Evolutionary conservation across 352 stramenopile species (phyloP).

Genomic region (Aphanomyces euteiches): DNA sequence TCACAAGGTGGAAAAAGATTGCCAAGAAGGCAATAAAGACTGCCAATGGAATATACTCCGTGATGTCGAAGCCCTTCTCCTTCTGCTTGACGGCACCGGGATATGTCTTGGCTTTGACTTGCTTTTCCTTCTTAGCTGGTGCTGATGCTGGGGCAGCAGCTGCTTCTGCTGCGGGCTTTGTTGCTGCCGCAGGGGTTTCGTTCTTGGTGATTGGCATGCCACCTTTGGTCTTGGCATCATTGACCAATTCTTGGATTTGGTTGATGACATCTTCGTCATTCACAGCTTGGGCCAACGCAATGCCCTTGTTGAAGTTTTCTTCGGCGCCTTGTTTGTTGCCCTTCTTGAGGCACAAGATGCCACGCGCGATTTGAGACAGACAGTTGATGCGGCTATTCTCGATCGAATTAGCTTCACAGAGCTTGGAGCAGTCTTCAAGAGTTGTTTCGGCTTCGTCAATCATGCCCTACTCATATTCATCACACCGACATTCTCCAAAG

Average conservation of each 20-base stretch:
- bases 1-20: constrained; percentile 31
- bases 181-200: not conserved
- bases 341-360: constrained; percentile 27
- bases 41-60: constrained; percentile 28
- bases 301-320: constrained; percentile 20
- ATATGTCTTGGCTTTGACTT: constrained; percentile 21
- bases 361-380: constrained; percentile 19
- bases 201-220: not conserved
- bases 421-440: constrained; percentile 10
- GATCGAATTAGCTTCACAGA: constrained; percentile 20
- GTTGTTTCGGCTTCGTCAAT: constrained; percentile 27
- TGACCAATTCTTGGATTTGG: constrained; percentile 25
- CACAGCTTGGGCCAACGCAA: constrained; percentile 14
- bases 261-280: constrained; percentile 26
- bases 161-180: not conserved
- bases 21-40: constrained; percentile 28
- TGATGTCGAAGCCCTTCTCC: constrained; percentile 7
- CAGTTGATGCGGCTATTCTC: constrained; percentile 28
- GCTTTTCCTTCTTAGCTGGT: not conserved
- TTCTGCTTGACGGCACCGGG: constrained; percentile 24
- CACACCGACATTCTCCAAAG: constrained; percentile 7
- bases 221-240: constrained; percentile 24
- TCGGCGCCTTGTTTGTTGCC: constrained; percentile 25
- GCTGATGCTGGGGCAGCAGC: not conserved
- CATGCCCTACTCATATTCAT: constrained; percentile 2